phyloP scores from a whole-genome alignment of 2,329 filamentous ascomycete genomes.

The Fusarium setosum region DNA sequence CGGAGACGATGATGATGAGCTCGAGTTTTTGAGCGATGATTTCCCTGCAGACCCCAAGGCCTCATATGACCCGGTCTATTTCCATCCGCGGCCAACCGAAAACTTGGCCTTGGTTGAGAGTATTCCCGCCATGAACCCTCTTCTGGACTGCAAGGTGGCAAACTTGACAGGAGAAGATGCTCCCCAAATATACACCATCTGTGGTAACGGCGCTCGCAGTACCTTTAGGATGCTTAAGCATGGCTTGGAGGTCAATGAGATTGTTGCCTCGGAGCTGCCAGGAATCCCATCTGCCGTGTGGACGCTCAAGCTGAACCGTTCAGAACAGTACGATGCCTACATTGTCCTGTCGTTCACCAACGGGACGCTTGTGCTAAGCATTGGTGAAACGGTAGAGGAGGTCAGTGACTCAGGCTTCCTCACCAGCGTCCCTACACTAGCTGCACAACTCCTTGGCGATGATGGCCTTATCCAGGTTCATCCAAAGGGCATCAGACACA shows the following conservation, averaged over 20 bases:
- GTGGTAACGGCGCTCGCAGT: slow-evolving; percentile 88
- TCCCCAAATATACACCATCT: slow-evolving; percentile 94
- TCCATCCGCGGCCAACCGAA: slow-evolving; percentile 81
- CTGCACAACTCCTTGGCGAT: slow-evolving; percentile 93
- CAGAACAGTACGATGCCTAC: slow-evolving; percentile 91
- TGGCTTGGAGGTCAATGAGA: slow-evolving; percentile 91
- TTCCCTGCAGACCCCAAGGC: slow-evolving; percentile 81
- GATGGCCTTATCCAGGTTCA: slow-evolving; percentile 95
- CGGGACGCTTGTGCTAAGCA: slow-evolving; percentile 90
- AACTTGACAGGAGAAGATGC: slow-evolving; percentile 94
- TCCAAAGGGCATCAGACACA: slow-evolving; percentile 94
- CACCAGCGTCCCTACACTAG: slow-evolving; percentile 87
- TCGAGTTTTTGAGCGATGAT: slow-evolving; percentile 85
- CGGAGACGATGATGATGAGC: slow-evolving; percentile 92
- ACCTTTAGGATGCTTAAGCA: slow-evolving; percentile 93
- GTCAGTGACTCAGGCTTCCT: slow-evolving; percentile 94
- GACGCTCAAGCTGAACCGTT: slow-evolving; percentile 88
- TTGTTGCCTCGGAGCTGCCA: slow-evolving; percentile 92
- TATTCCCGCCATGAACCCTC: slow-evolving; percentile 88
- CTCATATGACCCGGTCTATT: slow-evolving; percentile 83
- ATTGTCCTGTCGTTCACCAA: slow-evolving; percentile 95
- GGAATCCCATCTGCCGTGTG: slow-evolving; percentile 92
- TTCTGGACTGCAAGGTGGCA: slow-evolving; percentile 90
- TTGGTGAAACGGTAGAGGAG: slow-evolving; percentile 96
- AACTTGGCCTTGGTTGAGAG: slow-evolving; percentile 88